Evolutionary conservation across 176 grass and related monocot species (phyloP).

Genomic region (Musa beccarii): DNA sequence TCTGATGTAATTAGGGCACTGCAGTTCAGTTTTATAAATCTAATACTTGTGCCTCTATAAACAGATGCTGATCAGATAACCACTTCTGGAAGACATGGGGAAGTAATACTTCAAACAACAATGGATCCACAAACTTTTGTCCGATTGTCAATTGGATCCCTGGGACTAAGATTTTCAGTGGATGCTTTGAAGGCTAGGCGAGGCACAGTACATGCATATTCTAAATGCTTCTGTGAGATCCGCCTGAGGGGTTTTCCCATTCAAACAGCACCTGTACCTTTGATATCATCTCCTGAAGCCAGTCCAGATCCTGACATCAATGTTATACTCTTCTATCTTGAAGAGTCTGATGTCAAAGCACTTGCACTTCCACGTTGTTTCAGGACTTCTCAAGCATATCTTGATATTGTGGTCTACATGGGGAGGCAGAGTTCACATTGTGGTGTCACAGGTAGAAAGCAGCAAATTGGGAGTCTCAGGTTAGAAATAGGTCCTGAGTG

Average conservation of each 20-base stretch:
- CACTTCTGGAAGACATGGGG: not conserved
- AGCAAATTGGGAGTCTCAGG: conserved; percentile 49
- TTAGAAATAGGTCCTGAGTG: conserved; percentile 50
- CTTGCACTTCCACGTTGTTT: conserved; percentile 40
- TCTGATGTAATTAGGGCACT: not conserved
- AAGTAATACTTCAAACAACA: conserved; percentile 6
- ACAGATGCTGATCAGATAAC: not conserved
- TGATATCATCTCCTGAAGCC: conserved; percentile 38
- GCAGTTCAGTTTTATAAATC: not conserved
- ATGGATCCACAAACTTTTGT: conserved; percentile 70
- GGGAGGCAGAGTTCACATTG: conserved; percentile 23
- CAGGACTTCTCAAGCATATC: conserved; percentile 19
- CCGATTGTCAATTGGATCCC: conserved; percentile 44
- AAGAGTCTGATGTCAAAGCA: conserved; percentile 44
- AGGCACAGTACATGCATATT: not conserved
- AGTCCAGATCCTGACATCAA: conserved; percentile 41
- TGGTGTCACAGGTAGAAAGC: conserved; percentile 26
- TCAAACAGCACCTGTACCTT: conserved; percentile 38
- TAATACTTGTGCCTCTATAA: not conserved
- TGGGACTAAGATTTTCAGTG: conserved; percentile 50
- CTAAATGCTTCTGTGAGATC: conserved; percentile 50
- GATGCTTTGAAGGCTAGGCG: conserved; percentile 22
- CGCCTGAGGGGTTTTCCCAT: conserved; percentile 50
- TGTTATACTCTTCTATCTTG: conserved; percentile 65
- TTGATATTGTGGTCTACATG: conserved; percentile 52